Conservation (phyloP, 192 early-diverging fungal genomes). For the Thoreauomyces humboldtii region DNA sequence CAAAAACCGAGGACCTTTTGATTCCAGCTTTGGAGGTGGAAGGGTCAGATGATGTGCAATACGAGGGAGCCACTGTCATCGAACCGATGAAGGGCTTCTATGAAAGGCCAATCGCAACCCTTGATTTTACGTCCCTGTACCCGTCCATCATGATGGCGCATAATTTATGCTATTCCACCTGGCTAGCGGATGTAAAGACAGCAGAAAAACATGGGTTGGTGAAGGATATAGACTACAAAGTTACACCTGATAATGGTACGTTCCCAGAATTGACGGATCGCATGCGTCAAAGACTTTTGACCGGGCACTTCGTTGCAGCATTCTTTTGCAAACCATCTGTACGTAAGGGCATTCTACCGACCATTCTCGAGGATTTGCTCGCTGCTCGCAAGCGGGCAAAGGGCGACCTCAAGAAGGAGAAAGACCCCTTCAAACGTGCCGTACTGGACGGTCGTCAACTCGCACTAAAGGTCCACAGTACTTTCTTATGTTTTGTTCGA, state of each 20-base stretch:
- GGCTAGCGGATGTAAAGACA: conserved; percentile 60
- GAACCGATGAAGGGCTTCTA: conserved; percentile 93
- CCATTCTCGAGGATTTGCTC: conserved; percentile 84
- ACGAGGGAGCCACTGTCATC: conserved; percentile 95
- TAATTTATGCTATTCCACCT: conserved; percentile 96
- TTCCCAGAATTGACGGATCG: background rate
- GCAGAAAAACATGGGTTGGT: conserved; percentile 47
- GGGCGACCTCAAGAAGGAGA: conserved; percentile 92
- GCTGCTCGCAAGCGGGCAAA: conserved; percentile 91
- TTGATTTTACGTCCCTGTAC: conserved; percentile 97
- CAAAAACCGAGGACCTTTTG: conserved; percentile 74
- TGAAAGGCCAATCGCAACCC: conserved; percentile 91
- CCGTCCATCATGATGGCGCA: conserved; percentile 99
- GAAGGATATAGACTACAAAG: conserved; percentile 78
- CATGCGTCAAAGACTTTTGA: background rate
- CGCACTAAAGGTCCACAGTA: conserved; percentile 72
- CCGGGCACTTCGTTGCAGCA: background rate
- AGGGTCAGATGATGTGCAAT: conserved; percentile 76
- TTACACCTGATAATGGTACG: conserved; percentile 84
- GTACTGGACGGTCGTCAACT: conserved; percentile 95
- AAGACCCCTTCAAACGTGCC: conserved; percentile 89
- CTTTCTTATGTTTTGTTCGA: background rate
- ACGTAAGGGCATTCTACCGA: conserved; percentile 83
- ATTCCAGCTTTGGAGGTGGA: conserved; percentile 85
- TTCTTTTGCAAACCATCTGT: conserved; percentile 76